phyloP scores from a whole-genome alignment of 192 early-diverging fungal genomes.

The Chytriomyces confervae region DNA sequence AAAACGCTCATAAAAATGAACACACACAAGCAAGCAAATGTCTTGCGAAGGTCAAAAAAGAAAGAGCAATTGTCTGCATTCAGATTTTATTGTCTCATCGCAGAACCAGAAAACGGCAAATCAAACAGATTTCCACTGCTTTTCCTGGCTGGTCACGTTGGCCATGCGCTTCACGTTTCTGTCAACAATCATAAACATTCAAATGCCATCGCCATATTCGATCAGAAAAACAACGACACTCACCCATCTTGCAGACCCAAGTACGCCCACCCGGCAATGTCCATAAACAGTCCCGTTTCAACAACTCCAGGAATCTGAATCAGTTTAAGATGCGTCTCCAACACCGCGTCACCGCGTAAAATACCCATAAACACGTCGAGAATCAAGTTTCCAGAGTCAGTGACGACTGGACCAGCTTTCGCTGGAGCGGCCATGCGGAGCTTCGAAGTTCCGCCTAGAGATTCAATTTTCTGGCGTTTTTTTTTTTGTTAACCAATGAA shows the following conservation, averaged over 20 bases:
- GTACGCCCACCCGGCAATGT: constrained; percentile 82
- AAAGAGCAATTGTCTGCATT: too few relatives aligned
- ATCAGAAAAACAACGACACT: constrained; percentile 5
- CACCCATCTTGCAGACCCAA: constrained; percentile 81
- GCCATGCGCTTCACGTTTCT: constrained; percentile 12
- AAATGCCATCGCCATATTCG: too few relatives aligned
- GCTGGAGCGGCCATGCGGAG: constrained; percentile 78
- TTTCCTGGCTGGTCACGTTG: constrained; percentile 7
- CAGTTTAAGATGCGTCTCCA: constrained; percentile 56
- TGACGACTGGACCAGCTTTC: constrained; percentile 94
- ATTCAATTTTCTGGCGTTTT: constrained; percentile 39
- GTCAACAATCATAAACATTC: too few relatives aligned
- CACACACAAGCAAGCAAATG: too few relatives aligned
- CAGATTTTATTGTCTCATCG: too few relatives aligned
- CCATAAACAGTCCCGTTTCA: constrained; percentile 91
- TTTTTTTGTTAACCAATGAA: neutral
- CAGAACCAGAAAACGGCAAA: neutral
- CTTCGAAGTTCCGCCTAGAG: constrained; percentile 55
- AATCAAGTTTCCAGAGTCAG: constrained; percentile 93
- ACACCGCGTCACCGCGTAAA: constrained; percentile 79
- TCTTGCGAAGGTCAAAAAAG: too few relatives aligned
- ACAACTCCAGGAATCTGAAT: constrained; percentile 86
- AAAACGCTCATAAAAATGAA: too few relatives aligned
- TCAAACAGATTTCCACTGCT: constrained; percentile 1
- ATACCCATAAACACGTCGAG: constrained; percentile 71